Evolutionary conservation across 306 rosid species (phyloP).

Genomic region (Biancaea sappan): DNA sequence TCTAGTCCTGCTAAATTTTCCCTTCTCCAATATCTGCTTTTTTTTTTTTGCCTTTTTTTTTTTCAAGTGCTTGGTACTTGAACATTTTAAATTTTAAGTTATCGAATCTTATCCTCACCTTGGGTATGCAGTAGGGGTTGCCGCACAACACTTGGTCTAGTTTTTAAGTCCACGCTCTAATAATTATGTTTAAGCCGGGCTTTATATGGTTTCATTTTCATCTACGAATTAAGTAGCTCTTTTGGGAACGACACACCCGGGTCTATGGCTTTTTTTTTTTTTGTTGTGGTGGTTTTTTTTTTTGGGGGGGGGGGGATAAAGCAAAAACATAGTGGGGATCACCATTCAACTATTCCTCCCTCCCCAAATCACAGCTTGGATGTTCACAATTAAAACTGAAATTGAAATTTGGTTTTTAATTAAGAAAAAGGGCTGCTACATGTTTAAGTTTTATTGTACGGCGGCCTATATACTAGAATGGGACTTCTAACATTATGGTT

Average conservation of each 20-base stretch:
- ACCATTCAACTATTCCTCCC: background rate
- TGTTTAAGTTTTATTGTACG: background rate
- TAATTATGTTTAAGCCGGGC: background rate
- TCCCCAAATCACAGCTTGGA: background rate
- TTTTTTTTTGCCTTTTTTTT: background rate
- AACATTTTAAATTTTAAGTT: background rate
- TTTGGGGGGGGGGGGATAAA: too few relatives aligned
- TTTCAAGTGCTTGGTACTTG: too few relatives aligned
- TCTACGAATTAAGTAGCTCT: background rate
- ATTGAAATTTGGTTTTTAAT: background rate
- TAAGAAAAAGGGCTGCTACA: background rate
- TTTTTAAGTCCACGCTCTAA: too few relatives aligned
- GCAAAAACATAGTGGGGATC: background rate
- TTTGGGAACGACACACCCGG: background rate
- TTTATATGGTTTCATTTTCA: background rate
- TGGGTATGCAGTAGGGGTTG: background rate
- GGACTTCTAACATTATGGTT: slow-evolving; percentile 62
- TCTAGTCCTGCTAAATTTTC: background rate
- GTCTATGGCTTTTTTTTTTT: background rate
- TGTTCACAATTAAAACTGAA: background rate
- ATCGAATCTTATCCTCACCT: background rate
- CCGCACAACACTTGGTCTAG: background rate
- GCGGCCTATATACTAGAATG: slow-evolving; percentile 47
- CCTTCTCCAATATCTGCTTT: background rate
- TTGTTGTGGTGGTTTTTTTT: too few relatives aligned